Evolutionary conservation across 2,329 filamentous ascomycete genomes (phyloP), one percentile per base, ranked within the genome.

Genomic region (Apiospora malaysiana): DNA sequence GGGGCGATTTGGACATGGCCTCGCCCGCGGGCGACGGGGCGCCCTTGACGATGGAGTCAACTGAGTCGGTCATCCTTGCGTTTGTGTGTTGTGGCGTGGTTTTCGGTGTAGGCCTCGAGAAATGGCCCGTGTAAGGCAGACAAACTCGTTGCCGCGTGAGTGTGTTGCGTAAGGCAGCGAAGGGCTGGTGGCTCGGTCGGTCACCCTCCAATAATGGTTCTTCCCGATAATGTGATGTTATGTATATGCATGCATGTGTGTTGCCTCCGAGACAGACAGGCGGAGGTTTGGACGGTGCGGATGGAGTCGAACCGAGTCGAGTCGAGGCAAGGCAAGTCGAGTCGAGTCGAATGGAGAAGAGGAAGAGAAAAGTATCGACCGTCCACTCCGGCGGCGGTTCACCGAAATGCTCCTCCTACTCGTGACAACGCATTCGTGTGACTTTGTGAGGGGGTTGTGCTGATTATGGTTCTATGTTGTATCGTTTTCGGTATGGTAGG

Each of bases 1-100:
- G 80, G 63, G 83, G 79, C 72, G 83, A 83, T 74, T 84, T 84
- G 76, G 83, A 83, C 74, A 83, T 84, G 76, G 82, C 81, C 76
- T 85, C 82, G 72, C 89, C 86, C 76, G 89, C 87, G 70, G 92
- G 88, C 71, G 90, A 85, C 71, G 94, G 92, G 68, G 94, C 92
- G 78, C 95, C 95, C 84, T 98, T 98, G 84, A 98, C 94, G 78
- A 97, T 89, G 78, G 94, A 94, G 84, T 98, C 95, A 79, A 97
- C 87, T 73, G 89, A 85, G 79, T 91, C 88, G 76, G 89, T 85
- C 90, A 92, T 92, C n/a, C n/a, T n/a, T n/a, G n/a, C 73, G 75
- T 79, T 67, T 69, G 73, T 25, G 42, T 69, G 70, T 27, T 47
- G 68, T 25, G 27, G 43, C 18, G n/a, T 4, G 59, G 21, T 27